Evolutionary conservation across 2,329 filamentous ascomycete species (phyloP).

Genomic region (Nigrograna mackinnonii): DNA sequence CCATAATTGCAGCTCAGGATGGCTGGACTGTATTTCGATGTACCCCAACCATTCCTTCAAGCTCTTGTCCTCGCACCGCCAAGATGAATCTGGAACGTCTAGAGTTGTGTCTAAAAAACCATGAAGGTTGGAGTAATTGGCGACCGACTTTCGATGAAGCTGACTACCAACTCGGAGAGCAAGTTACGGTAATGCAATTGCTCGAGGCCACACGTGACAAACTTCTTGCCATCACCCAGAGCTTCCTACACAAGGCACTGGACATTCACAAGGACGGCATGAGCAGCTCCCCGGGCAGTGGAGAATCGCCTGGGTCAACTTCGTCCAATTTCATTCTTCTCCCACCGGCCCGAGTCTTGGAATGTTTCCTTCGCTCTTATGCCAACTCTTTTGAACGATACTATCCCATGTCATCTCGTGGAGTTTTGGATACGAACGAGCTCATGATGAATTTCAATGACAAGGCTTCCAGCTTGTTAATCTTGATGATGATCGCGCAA

Average conservation of each 20-base stretch:
- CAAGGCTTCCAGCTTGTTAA: slow-evolving; percentile 66
- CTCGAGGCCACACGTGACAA: slow-evolving; percentile 66
- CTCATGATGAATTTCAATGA: slow-evolving; percentile 65
- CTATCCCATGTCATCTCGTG: slow-evolving; percentile 64
- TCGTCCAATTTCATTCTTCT: slow-evolving; percentile 67
- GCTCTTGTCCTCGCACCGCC: slow-evolving; percentile 55
- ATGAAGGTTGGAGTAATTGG: slow-evolving; percentile 57
- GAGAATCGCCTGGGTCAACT: slow-evolving; percentile 51
- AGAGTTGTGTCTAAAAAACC: slow-evolving; percentile 55
- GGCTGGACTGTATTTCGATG: slow-evolving; percentile 58
- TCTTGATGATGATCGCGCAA: slow-evolving; percentile 74
- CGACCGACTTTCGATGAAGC: slow-evolving; percentile 53
- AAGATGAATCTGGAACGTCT: slow-evolving; percentile 55
- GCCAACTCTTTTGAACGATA: slow-evolving; percentile 68
- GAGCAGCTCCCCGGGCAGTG: slow-evolving; percentile 44
- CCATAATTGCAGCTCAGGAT: slow-evolving; percentile 55
- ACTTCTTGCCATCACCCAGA: slow-evolving; percentile 72
- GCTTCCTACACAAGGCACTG: slow-evolving; percentile 70
- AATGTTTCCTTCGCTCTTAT: slow-evolving; percentile 69
- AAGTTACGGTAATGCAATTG: slow-evolving; percentile 52
- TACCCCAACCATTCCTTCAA: slow-evolving; percentile 52
- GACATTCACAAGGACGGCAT: slow-evolving; percentile 65
- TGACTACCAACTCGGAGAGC: slow-evolving; percentile 51
- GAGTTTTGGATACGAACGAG: slow-evolving; percentile 67
- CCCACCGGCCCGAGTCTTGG: slow-evolving; percentile 67